Evolutionary conservation across 768 basidiomycete genomes (phyloP), one percentile per base, ranked within the genome.

Genomic region (Tricholoma bakamatsutake): DNA sequence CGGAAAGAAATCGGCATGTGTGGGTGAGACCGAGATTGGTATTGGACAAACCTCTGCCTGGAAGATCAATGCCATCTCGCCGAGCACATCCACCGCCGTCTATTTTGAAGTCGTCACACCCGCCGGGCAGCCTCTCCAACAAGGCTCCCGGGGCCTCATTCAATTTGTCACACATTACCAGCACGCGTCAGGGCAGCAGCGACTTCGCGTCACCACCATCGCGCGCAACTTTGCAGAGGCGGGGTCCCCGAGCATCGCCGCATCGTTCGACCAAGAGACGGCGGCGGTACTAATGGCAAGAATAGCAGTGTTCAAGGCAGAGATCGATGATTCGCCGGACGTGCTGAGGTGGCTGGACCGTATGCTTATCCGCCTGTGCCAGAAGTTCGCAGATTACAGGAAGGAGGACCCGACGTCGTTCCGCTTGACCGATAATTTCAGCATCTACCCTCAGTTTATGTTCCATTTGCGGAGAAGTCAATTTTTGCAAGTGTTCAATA

Each of bases 381-480:
- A 98, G 77, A 99, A 98, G 77, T 98, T 98, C 66, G 97, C 97
- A 49, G 95, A 98, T 67, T 99, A 98, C 67, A 78, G 95, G 64
- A 98, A 98, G 76, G 97, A 98, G 71, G 97, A 98, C 67, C 90
- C 97, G 9, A 81, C 85, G 35, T 93, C 88, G 67, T 98, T 99
- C 81, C 79, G 93, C 62, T 77, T 99, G 61, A 79, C 84, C 54
- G 93, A 97, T 68, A 97, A 97, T 72, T 98, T 99, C 73, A 91
- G 90, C 68, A 98, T 99, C 64, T 99, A 99, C 70, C 97, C 97
- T 13, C 97, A 98, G 68, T 99, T 99, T 78, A 99, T 98, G 97
- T 99, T 98, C 86, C 97, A 99, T 73, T 72, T 99, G 58, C 81
- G 96, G 57, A 78, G 97, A 69, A 93, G 91, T 80, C 96, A 98